Evolutionary conservation across 805 yeast genomes (phyloP).

Genomic region (Kazachstania kunashirensis): DNA sequence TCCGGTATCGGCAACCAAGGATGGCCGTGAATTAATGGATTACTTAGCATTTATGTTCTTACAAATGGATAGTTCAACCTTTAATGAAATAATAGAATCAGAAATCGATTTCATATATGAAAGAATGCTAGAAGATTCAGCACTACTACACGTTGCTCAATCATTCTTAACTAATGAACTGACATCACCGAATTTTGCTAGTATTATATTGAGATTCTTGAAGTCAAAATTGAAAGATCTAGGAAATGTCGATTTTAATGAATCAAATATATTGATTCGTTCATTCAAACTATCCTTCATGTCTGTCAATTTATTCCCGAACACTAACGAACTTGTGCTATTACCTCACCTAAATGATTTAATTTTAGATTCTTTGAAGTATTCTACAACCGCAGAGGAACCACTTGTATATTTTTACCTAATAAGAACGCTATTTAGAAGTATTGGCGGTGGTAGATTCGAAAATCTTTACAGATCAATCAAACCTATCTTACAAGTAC

Average conservation of each 20-base stretch:
- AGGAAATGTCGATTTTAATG: constrained; percentile 70
- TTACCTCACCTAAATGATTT: constrained; percentile 80
- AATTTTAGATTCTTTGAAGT: constrained; percentile 67
- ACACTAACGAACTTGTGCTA: constrained; percentile 76
- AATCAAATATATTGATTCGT: constrained; percentile 72
- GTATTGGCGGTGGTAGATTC: constrained; percentile 94
- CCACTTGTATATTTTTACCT: constrained; percentile 85
- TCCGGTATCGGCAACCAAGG: constrained; percentile 82
- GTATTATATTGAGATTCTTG: constrained; percentile 68
- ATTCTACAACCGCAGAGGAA: constrained; percentile 78
- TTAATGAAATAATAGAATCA: constrained; percentile 78
- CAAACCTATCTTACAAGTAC: constrained; percentile 77
- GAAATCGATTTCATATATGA: constrained; percentile 73
- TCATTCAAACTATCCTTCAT: constrained; percentile 87
- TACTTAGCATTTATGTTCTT: constrained; percentile 87
- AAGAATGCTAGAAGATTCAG: constrained; percentile 72
- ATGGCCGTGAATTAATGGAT: constrained; percentile 93
- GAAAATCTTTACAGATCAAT: constrained; percentile 89
- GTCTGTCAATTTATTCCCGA: constrained; percentile 89
- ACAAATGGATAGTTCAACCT: constrained; percentile 90
- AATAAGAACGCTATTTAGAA: constrained; percentile 80
- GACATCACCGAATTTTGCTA: constrained; percentile 88
- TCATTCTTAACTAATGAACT: constrained; percentile 87
- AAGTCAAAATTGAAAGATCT: constrained; percentile 62
- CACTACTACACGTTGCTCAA: constrained; percentile 84